Evolutionary conservation across 2,329 filamentous ascomycete species (phyloP), one percentile per base, ranked within the genome.

Genomic region (Waltergamsia citrina): DNA sequence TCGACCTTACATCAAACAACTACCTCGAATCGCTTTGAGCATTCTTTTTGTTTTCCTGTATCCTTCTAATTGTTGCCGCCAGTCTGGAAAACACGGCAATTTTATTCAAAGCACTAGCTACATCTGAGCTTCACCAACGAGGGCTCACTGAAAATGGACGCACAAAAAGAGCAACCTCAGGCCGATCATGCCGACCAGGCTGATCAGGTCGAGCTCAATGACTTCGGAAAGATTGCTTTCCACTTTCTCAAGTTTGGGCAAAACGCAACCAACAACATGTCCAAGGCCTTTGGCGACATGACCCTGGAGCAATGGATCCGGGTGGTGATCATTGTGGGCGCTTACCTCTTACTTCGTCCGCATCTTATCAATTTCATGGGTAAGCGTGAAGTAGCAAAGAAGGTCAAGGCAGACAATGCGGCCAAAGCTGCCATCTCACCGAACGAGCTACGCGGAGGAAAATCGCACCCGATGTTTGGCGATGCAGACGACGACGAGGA

Each of bases 311-410:
- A 68, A 27, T 77, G 69, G 65, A 68, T 92, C 46, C 81, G 85
- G 31, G 67, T 92, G 38, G 58, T 85, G 44, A 68, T 77, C 43
- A 71, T 86, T 40, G 71, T 86, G 15, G 74, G 85, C 47, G 78
- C 74, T 36, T 93, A 90, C 62, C 52, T 78, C 42, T 69, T 92
- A 34, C 48, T 86, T 17, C 77, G 85, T 1, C 84, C 84, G 0
- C 86, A 85, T 53, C 56, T 88, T 33, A 67, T 88, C 48, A 81
- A 80, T 50, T 57, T 76, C 24, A 77, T 76, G 45, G 74, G 69
- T 39, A 74, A 72, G 47, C 58, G 69, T 41, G 76, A 84, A 50
- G 72, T 78, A 53, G 69, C 69, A 48, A 67, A 79, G 51, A 65
- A 82, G 50, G 76, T 79, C 46, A 67, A 78, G 47, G 68, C 73